A percentile compares a stretch with the other conserved stretches of the same genome.
phyloP scores from a whole-genome alignment of 345 rosid genomes.

The Euphorbia tirucalli region DNA sequence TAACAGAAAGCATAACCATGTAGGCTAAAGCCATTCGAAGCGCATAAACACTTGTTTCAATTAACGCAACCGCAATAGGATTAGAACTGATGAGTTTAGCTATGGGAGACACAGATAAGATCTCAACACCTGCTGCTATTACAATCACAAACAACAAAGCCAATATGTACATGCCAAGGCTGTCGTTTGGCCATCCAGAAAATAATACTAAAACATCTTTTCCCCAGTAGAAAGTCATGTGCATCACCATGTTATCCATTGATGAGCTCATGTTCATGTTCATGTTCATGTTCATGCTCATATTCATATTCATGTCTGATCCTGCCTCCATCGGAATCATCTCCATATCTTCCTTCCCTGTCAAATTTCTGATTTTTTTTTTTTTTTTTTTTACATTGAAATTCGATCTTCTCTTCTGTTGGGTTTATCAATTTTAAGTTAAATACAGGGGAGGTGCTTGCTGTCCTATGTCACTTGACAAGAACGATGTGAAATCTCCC shows the following conservation, averaged over 20 bases:
- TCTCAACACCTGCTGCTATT: constrained; percentile 16
- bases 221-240: constrained; percentile 45
- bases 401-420: neutral
- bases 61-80: constrained; percentile 4
- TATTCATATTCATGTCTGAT: neutral
- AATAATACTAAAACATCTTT: constrained; percentile 37
- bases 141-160: constrained; percentile 13
- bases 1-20: constrained; percentile 49
- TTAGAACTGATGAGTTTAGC: neutral
- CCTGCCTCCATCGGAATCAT: too few species aligned
- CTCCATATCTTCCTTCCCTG: too few species aligned
- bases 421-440: too few species aligned
- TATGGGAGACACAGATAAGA: neutral
- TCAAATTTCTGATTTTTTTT: too few species aligned
- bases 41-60: constrained; percentile 20
- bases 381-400: too few species aligned
- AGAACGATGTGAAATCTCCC: too few species aligned
- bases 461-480: too few species aligned
- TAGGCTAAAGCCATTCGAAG: constrained; percentile 37
- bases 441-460: too few species aligned
- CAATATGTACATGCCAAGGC: constrained; percentile 32
- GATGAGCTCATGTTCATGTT: constrained; percentile 12
- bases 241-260: constrained; percentile 30
- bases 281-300: constrained; percentile 13
- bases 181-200: constrained; percentile 39